These are phyloP conservation scores for Eimeria sp. DNA, from an alignment of 169 alveolate species.

Conservation along the genomic window DNA sequence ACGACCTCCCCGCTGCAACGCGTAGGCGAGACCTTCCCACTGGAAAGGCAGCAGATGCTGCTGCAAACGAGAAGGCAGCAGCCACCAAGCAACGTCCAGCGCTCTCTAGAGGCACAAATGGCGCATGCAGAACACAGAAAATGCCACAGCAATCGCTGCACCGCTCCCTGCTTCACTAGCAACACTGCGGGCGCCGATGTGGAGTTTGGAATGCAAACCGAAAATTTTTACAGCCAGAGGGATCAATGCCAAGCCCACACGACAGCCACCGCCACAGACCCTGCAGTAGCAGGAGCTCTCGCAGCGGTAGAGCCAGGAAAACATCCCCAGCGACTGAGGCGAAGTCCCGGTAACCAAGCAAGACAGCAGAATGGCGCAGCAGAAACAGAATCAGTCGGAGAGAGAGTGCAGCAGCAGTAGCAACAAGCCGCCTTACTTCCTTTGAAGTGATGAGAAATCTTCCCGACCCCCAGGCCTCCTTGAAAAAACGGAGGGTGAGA, in stretches of 20 bases:
- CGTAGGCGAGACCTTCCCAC: conserved; percentile 97
- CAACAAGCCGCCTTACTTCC: background rate
- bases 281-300: background rate
- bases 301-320: background rate
- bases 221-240: background rate
- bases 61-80: conserved; percentile 84
- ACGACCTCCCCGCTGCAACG: conserved; percentile 96
- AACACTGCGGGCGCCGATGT: background rate
- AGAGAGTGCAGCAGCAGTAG: background rate
- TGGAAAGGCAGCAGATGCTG: conserved; percentile 93
- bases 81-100: conserved; percentile 52
- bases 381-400: background rate
- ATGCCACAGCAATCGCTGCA: conserved; percentile 11
- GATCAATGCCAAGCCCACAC: background rate
- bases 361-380: conserved; percentile 16
- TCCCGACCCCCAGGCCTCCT: conserved; percentile 46
- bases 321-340: background rate
- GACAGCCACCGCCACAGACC: background rate
- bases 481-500: conserved; percentile 78
- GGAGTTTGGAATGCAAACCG: background rate
- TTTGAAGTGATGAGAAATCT: conserved; percentile 29
- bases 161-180: background rate
- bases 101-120: conserved; percentile 54
- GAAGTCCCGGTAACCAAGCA: background rate
- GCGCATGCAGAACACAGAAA: background rate